Evolutionary conservation across 148 eudicot genomes (phyloP), one percentile per base, ranked within the genome.

Genomic region (Arbutus unedo): DNA sequence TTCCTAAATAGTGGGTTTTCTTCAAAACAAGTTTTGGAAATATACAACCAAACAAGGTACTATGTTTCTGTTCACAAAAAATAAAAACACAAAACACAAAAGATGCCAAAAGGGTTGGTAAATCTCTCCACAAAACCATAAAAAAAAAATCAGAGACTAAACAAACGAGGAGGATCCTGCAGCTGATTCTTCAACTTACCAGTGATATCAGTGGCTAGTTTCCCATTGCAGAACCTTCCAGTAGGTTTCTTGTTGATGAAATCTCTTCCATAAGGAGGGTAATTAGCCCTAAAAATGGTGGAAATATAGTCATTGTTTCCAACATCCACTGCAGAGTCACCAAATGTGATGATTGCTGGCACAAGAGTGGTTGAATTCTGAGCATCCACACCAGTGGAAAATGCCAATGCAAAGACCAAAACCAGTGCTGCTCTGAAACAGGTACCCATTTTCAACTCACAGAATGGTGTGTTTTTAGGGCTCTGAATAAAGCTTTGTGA

Each of bases 151-250:
- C n/a, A 57, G 8, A 57, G 21, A 21, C 41, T 8, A 23, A n/a
- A 64, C 14, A 64, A 64, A 64, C 10, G 1, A 50, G 54, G 54
- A 50, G 2, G 10, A 50, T 50, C 4, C 67, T 18, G 62, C 23
- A 16, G 62, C 62, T 60, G 19, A 2, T 64, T 6, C 41, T 71
- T 13, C 4, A 53, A 79, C 47, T 81, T 90, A 94, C 99, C 99
- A 78, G 98, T 94, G 44, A 97, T 83, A 85, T 97, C 99, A 85
- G 98, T 97, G 77, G 97, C 99, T 70, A 97, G 81, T 86, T 94
- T 97, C 44, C 99, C 99, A 93, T 97, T 91, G 84, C 98, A 94
- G 81, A 97, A 97, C 78, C 99, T 93, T 13, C 99, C 99, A 73
- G 99, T 97, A 41, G 99, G 82, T 66, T 90, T 86, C 6, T 91